Conservation (phyloP, 108 stramenopile species). For the Nitzschia palea region DNA sequence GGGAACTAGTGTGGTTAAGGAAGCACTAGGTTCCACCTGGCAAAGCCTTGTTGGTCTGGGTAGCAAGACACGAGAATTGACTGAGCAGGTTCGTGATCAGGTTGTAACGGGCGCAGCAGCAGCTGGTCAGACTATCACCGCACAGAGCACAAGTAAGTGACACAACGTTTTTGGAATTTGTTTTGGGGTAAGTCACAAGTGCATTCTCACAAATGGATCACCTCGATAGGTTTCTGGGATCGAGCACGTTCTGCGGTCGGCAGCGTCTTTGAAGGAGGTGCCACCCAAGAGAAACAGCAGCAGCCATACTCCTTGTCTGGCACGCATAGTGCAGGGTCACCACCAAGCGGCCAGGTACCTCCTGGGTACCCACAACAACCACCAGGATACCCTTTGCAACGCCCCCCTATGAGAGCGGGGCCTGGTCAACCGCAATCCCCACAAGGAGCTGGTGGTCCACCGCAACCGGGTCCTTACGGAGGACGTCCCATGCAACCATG, state of each 20-base stretch:
- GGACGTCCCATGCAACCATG: constrained; percentile 34
- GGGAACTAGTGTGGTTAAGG: constrained; percentile 29
- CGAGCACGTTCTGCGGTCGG: constrained; percentile 41
- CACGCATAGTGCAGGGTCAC: background rate
- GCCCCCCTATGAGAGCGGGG: constrained; percentile 2
- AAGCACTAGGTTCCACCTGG: constrained; percentile 56
- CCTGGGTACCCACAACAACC: constrained; percentile 32
- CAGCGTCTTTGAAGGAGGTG: constrained; percentile 45
- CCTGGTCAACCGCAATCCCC: constrained; percentile 21
- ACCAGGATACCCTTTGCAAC: constrained; percentile 25
- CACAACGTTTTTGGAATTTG: background rate
- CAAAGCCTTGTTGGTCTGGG: constrained; percentile 56
- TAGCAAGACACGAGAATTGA: constrained; percentile 44
- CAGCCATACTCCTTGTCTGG: constrained; percentile 11
- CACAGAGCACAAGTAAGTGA: constrained; percentile 54
- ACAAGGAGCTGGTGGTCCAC: background rate
- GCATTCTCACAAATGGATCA: background rate
- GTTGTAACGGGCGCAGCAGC: constrained; percentile 47
- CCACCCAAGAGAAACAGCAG: background rate
- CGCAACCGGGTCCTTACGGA: background rate
- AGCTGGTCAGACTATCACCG: constrained; percentile 42
- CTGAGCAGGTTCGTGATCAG: constrained; percentile 43
- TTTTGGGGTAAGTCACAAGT: background rate
- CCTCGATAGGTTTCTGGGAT: constrained; percentile 34
- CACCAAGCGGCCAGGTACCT: constrained; percentile 15